Conservation (phyloP, 2,329 filamentous ascomycete species). For the Fusarium heterosporum region DNA sequence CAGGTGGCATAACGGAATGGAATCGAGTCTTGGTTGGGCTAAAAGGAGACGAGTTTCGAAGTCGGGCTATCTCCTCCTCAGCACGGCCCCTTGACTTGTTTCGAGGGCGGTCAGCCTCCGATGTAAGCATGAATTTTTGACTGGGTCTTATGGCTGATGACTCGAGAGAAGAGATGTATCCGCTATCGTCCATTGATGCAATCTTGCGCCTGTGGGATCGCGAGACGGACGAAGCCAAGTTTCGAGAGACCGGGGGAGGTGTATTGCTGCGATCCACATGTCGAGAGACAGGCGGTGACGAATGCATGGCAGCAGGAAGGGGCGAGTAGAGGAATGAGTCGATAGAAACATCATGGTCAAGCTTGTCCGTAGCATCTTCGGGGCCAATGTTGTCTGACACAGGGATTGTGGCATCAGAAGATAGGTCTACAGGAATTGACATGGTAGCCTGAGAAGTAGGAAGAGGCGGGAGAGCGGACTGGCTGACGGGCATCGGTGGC, state of each 20-base stretch:
- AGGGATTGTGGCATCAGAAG: conserved; percentile 82
- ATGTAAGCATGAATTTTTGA: conserved; percentile 75
- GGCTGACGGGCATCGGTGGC: conserved; percentile 55
- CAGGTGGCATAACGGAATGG: conserved; percentile 62
- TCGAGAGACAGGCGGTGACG: conserved; percentile 85
- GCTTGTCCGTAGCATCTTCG: conserved; percentile 62
- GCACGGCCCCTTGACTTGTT: conserved; percentile 86
- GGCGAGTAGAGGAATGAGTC: conserved; percentile 76
- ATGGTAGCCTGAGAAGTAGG: conserved; percentile 54
- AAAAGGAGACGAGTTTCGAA: conserved; percentile 92
- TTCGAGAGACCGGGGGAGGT: conserved; percentile 75
- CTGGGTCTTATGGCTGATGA: conserved; percentile 86
- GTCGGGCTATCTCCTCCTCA: conserved; percentile 93
- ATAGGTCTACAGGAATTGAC: conserved; percentile 67
- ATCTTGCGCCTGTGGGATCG: conserved; percentile 81
- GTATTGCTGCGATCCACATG: conserved; percentile 75
- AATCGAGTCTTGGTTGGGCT: conserved; percentile 81
- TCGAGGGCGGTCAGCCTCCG: conserved; percentile 81
- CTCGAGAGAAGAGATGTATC: conserved; percentile 95
- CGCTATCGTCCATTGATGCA: conserved; percentile 87
- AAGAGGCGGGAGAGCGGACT: conserved; percentile 55
- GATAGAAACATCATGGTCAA: conserved; percentile 54
- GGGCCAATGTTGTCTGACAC: conserved; percentile 73
- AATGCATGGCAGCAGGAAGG: conserved; percentile 78
- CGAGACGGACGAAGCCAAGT: conserved; percentile 71